Base-by-base conservation (phyloP, 106 monocot genomes). In the Xerophyta viscosa region DNA sequence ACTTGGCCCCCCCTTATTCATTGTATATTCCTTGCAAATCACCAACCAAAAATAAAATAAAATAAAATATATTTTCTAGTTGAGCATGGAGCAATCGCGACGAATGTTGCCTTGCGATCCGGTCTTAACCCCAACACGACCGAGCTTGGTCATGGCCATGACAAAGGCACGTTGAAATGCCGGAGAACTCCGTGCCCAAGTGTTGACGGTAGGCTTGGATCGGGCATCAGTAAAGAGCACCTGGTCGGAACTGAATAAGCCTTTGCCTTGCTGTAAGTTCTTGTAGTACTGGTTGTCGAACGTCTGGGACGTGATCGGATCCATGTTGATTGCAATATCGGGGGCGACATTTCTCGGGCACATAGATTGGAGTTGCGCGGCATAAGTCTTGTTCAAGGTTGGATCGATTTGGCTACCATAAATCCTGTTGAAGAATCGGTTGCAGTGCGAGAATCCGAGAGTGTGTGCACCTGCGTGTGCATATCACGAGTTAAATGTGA, bases 201-300 rank as follows among this genome's bases (percentile, higher is more conserved):
- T 19, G 6, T 71, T 55, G 0, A 81, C 76, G 6, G 57, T 53
- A 37, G 71, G 63, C 13, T 68, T 20, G 45, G 81, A 67, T 1
- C 77, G 31, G 49, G 41, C 58, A 80, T 72, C n/a, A n/a, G n/a
- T n/a, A n/a, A n/a, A n/a, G n/a, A n/a, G n/a, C n/a, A n/a, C n/a
- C n/a, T n/a, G n/a, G 61, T 89, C 89, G 4, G 89, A 89, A 31
- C 67, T 65, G 63, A 89, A 77, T 20, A 89, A 76, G 39, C 89
- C 83, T 67, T 33, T 61, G 0, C 80, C 77, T 12, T 67, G 53
- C 57, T 77, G 76, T 0, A 89, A 73, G 55, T 89, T 84, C 66
- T 60, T 68, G 70, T 41, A 89, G 80, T 89, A 89, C 36, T 68
- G 64, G 66, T 80, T 83, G 67, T 89, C 83, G 58, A 89, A 89